Evolutionary conservation across 2,329 filamentous ascomycete genomes (phyloP), one percentile per base, ranked within the genome.

Genomic region (Talaromyces albobiverticillius): DNA sequence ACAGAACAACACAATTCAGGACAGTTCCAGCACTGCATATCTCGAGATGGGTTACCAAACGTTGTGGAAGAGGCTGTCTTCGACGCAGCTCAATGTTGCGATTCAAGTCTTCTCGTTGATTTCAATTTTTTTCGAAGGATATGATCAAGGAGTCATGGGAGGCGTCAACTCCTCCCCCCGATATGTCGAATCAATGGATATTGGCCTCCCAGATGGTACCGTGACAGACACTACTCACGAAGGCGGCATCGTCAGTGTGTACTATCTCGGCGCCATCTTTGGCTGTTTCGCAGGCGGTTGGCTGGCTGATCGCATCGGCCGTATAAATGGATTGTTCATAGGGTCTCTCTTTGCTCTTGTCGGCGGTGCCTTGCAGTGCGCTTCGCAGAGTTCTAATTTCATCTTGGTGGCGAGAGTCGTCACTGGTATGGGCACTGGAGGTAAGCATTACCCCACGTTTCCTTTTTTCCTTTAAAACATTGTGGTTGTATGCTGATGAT

Each of bases 111-210:
- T 71, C 45, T 71, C 68, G 3, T 58, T 70, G 4, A 53, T 71
- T 14, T 66, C 61, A 4, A 70, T 71, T 10, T 70, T 71, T 60
- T 71, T 70, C 57, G 67, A 71, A 47, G 79, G 79, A 18, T 82
- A 81, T 65, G 77, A 81, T 55, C 79, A 81, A 59, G 79, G 79
- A 49, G 77, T 81, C n/a, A 76, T 80, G 71, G 78, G 79, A 46
- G 75, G 75, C 38, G 76, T 81, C 46, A 81, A 78, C 55, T 60
- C 63, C 40, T 60, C 73, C 10, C 65, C 68, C 0, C 62, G 63
- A 32, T 78, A 78, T 43, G 61, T 70, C 13, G 61, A n/a, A n/a
- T 57, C 1, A 52, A 60, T 36, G 8, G 71, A 72, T 42, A 79
- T 81, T 43, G 78, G 79, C 14, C 55, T 50, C 20, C 46, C 71